A percentile compares a stretch with the other conserved stretches of the same genome.
phyloP scores from a whole-genome alignment of 1,284 basidiomycete species.

The Cutaneotrichosporon cavernicola region DNA sequence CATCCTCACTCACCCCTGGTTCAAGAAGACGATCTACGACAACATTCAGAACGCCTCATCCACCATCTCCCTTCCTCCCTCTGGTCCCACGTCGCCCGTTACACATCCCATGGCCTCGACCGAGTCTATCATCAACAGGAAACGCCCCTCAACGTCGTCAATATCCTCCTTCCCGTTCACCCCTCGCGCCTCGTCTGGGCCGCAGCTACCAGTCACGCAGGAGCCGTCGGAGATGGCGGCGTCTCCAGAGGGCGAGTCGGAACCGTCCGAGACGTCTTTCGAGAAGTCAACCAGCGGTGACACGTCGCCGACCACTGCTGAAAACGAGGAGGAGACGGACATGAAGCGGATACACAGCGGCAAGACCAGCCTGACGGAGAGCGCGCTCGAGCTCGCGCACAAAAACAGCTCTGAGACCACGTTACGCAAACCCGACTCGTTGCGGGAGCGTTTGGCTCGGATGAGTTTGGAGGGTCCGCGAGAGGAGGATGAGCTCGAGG shows the following conservation, averaged over 20 bases:
- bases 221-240: conserved; percentile 3
- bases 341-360: conserved; percentile 36
- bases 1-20: conserved; percentile 90
- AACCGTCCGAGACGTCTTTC: conserved; percentile 42
- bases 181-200: conserved; percentile 39
- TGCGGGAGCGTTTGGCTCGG: conserved; percentile 14
- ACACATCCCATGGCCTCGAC: conserved; percentile 2
- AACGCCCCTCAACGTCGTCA: conserved; percentile 16
- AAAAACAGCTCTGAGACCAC: conserved; percentile 55
- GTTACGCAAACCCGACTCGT: conserved; percentile 39
- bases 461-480: conserved; percentile 33
- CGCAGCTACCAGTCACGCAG: conserved; percentile 8
- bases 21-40: conserved; percentile 59
- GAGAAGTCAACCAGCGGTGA: conserved; percentile 38
- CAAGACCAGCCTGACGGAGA: conserved; percentile 42
- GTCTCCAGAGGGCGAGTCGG: conserved; percentile 27
- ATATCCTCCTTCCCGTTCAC: conserved; percentile 25
- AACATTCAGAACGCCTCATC: conserved; percentile 33
- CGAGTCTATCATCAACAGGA: background rate
- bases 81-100: conserved; percentile 21
- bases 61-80: conserved; percentile 27
- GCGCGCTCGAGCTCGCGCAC: conserved; percentile 43
- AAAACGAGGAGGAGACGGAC: conserved; percentile 37
- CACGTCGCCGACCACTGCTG: conserved; percentile 49
- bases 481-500: conserved; percentile 44